Conservation (phyloP, 2,329 filamentous ascomycete species). For the Ceratocystis cubensis region DNA sequence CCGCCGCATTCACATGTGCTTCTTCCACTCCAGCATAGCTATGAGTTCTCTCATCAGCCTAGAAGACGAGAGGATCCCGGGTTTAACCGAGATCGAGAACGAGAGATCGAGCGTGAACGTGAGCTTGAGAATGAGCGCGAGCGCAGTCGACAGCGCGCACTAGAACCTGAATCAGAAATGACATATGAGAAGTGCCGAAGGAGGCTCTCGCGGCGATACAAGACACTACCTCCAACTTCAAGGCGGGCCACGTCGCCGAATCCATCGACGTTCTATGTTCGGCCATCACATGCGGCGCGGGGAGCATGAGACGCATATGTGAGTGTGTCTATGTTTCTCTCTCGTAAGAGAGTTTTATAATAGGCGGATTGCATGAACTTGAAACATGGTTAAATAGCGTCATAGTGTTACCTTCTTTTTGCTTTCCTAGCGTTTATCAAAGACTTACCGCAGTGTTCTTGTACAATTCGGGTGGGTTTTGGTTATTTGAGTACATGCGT, state of each 20-base stretch:
- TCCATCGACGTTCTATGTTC: neutral
- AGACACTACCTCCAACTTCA: neutral
- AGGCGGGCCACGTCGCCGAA: neutral
- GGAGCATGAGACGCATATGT: too few species aligned
- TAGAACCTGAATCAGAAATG: neutral
- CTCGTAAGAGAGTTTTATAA: too few species aligned
- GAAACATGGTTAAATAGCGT: too few species aligned
- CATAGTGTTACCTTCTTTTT: too few species aligned
- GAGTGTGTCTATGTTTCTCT: too few species aligned
- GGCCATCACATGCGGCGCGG: neutral
- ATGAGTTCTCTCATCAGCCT: neutral
- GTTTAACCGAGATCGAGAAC: too few species aligned
- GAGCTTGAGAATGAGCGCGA: neutral
- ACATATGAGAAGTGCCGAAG: neutral
- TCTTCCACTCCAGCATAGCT: neutral
- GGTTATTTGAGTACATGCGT: accelerated
- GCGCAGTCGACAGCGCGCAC: neutral
- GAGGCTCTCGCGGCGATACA: neutral
- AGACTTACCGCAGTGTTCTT: too few species aligned
- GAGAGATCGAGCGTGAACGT: neutral
- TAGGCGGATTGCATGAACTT: too few species aligned
- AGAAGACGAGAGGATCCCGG: neutral
- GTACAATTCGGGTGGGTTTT: too few species aligned
- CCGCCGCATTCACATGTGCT: neutral
- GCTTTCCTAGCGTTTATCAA: too few species aligned